These are phyloP conservation scores for apple (Malus domestica) DNA, from an alignment of 306 rosid species.

Conservation along the genomic window ASM211411v1 NC_041804.1:19814001-19814500, in stretches of 20 bases:
- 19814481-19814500: conserved; percentile 75
- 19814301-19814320: conserved; percentile 69
- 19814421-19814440: neutral
- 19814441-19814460: conserved; percentile 33
- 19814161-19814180: conserved; percentile 52
- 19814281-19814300: conserved; percentile 56
- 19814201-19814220: conserved; percentile 62
- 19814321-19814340: conserved; percentile 58
- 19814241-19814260: conserved; percentile 79
- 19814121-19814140: conserved; percentile 20
- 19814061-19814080: neutral
- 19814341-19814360: conserved; percentile 58
- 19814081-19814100: conserved; percentile 26
- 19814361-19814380: neutral
- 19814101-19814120: conserved; percentile 41
- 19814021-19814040: no score
- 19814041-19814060: no score
- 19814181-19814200: conserved; percentile 68
- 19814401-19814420: neutral
- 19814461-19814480: conserved; percentile 87
- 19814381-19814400: neutral
- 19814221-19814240: conserved; percentile 64
- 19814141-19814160: conserved; percentile 64
- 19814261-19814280: conserved; percentile 70
- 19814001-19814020: no score